These are phyloP conservation scores for Rhodotorula sp. DNA, from an alignment of 1,284 basidiomycete species.

Conservation along the genomic window DNA sequence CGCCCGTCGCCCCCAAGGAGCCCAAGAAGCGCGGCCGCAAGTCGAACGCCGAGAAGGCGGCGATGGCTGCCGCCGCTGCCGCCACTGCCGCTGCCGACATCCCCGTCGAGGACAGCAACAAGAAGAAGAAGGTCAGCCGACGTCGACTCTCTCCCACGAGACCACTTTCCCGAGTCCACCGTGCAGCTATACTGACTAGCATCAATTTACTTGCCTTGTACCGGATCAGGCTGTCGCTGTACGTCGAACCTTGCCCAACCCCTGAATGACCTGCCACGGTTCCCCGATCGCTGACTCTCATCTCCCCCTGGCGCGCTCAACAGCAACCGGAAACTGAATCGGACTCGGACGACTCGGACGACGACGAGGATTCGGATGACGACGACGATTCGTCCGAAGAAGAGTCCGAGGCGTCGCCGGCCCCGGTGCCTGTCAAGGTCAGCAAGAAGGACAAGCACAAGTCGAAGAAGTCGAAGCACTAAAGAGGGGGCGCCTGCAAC, in stretches of 20 bases:
- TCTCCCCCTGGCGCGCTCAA: background rate
- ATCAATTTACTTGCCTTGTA: too few relatives aligned
- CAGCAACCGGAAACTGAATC: conserved; percentile 13
- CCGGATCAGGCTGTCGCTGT: background rate
- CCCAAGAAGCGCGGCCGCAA: conserved; percentile 41
- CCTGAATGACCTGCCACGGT: too few relatives aligned
- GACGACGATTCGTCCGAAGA: conserved; percentile 9
- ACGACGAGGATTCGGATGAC: conserved; percentile 7
- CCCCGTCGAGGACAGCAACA: conserved; percentile 23
- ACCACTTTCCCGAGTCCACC: background rate
- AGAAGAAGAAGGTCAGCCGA: conserved; percentile 22
- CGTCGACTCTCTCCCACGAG: background rate
- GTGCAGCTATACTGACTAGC: too few relatives aligned
- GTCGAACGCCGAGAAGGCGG: conserved; percentile 22
- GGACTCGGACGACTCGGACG: conserved; percentile 5
- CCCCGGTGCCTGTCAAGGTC: conserved; percentile 26
- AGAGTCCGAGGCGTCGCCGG: conserved; percentile 13
- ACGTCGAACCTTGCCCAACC: background rate
- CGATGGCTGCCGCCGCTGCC: conserved; percentile 3
- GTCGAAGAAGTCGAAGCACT: conserved; percentile 27
- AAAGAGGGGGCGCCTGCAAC: background rate
- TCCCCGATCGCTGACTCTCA: background rate
- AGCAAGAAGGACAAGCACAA: conserved; percentile 31
- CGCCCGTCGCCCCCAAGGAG: conserved; percentile 11
- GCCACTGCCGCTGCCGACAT: conserved; percentile 21